Base-by-base conservation (phyloP, 768 basidiomycete genomes). In the Paxillus involutus region DNA sequence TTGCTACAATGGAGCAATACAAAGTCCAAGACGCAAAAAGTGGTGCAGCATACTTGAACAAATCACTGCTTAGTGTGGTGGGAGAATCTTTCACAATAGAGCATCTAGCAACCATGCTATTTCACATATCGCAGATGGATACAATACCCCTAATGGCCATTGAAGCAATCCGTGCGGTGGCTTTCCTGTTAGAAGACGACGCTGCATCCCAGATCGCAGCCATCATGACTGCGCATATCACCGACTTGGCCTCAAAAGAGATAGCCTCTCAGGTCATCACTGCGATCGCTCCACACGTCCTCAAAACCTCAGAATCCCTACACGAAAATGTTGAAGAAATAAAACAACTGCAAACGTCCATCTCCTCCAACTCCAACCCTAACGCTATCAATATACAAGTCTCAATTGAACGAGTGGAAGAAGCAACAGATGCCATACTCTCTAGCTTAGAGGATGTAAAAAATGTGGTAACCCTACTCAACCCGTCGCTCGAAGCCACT, bases 161-260 rank as follows among this genome's bases (percentile, higher is more conserved):
- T 0, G 44, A 49, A 8, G 54, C 49, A 1, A 56, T 56, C 3
- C 24, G 49, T 10, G 36, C 49, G 1, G 44, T 47, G 0, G 54
- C 54, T 0, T 56, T 50, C 43, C 47, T 56, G 1, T 17, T 56
- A 0, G 48, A 56, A 39, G 16, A 41, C 13, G 33, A 49, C 12
- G 44, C 43, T 30, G 24, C 33, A 17, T 40, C 16, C 7, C 26
- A 13, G 2, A 17, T n/a, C 7, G 37, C 37, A 4, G 2, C 37
- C 13, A 17, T 17, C 37, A 14, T 39, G 3, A 16, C 37, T 3
- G 2, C 37, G 14, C 14, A 39, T 6, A 39, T 39, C 37, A 2
- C 13, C 1, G 37, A 39, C n/a, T 6, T 17, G 2, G 19, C 30
- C 12, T 10, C 26, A 3, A 36, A 49, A 35, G 30, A 26, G 6